A percentile compares a stretch with the other conserved stretches of the same genome.
phyloP scores from a whole-genome alignment of 139 green algal species.

The Micractinium sp. region DNA sequence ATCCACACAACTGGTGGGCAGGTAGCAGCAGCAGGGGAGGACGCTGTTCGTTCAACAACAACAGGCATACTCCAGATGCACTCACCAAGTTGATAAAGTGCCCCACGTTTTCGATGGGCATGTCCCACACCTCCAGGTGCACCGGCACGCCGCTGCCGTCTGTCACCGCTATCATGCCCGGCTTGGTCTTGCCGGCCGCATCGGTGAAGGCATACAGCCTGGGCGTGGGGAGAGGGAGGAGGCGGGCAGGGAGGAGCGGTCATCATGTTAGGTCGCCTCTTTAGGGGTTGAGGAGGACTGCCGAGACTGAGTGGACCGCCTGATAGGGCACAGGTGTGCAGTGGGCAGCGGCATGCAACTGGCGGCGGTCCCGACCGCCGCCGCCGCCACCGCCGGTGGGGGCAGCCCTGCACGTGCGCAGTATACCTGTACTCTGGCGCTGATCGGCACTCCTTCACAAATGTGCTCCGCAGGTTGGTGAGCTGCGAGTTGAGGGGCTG shows the following conservation, averaged over 20 bases:
- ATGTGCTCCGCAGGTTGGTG: conserved; percentile 49
- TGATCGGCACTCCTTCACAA: conserved; percentile 58
- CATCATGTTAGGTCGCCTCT: too few species aligned
- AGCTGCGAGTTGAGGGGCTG: conserved; percentile 72
- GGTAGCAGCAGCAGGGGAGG: too few species aligned
- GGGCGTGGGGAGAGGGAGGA: background rate
- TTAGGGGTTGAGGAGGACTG: too few species aligned
- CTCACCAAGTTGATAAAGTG: conserved; percentile 24
- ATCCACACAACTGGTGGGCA: too few species aligned
- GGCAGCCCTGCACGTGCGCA: background rate
- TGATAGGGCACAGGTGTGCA: too few species aligned
- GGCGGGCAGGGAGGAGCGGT: too few species aligned
- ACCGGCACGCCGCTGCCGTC: conserved; percentile 39
- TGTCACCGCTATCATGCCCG: conserved; percentile 39
- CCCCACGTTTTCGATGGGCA: conserved; percentile 71
- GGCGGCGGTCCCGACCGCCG: background rate
- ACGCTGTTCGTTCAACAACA: too few species aligned
- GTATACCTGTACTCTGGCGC: conserved; percentile 58
- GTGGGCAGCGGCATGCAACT: too few species aligned
- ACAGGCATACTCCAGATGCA: background rate
- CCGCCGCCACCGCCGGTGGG: too few species aligned
- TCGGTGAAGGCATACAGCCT: conserved; percentile 51
- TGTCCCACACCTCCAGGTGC: conserved; percentile 72
- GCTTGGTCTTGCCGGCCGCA: conserved; percentile 42
- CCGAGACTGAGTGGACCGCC: too few species aligned